A percentile compares a stretch with the other conserved stretches of the same genome.
phyloP scores from a whole-genome alignment of 768 basidiomycete genomes.

The Crepidotus variabilis region DNA sequence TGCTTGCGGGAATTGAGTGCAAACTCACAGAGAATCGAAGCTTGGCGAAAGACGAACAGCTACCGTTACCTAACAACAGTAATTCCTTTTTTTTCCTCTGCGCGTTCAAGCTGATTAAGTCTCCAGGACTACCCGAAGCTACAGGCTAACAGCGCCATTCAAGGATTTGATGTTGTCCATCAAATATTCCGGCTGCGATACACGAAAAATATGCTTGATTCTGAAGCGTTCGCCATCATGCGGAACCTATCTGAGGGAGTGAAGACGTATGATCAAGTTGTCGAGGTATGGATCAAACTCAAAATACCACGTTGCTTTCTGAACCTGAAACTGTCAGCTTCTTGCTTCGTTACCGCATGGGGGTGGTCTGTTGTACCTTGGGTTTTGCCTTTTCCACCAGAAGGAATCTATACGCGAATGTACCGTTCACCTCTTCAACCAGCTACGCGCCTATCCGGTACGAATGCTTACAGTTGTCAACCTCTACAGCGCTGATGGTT shows the following conservation, averaged over 20 bases:
- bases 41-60: constrained; percentile 81
- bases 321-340: constrained; percentile 46
- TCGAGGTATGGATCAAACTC: constrained; percentile 58
- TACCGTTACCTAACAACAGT: constrained; percentile 76
- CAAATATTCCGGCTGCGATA: constrained; percentile 81
- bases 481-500: constrained; percentile 4
- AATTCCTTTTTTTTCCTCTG: constrained; percentile 9
- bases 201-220: constrained; percentile 65
- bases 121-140: constrained; percentile 64
- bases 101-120: background rate
- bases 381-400: constrained; percentile 91
- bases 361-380: constrained; percentile 82
- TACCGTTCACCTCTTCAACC: constrained; percentile 82
- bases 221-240: constrained; percentile 75
- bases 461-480: constrained; percentile 19
- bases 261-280: constrained; percentile 81
- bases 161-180: constrained; percentile 80
- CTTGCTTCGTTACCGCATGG: constrained; percentile 69
- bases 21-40: constrained; percentile 87
- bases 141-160: constrained; percentile 55
- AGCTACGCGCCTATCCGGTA: constrained; percentile 74
- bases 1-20: constrained; percentile 66
- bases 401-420: constrained; percentile 69
- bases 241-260: constrained; percentile 67
- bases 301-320: background rate